phyloP scores from a whole-genome alignment of 1,284 basidiomycete genomes.

The Cronartium ribicola region DNA sequence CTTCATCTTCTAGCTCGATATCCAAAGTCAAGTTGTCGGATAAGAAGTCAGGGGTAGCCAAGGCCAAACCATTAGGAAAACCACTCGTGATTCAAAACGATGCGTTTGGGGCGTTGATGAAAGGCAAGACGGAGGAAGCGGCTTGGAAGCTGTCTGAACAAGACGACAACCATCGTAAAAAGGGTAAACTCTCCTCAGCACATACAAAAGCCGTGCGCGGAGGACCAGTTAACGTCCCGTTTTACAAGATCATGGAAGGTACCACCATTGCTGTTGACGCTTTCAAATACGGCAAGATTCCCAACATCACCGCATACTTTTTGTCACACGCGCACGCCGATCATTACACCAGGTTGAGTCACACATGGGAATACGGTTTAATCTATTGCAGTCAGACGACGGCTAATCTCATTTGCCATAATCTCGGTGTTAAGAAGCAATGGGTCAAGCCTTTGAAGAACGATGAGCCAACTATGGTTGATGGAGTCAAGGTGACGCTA shows the following conservation, averaged over 20 bases:
- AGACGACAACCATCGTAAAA: background rate
- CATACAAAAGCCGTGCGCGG: background rate
- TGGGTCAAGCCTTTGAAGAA: conserved; percentile 21
- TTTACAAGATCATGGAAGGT: conserved; percentile 29
- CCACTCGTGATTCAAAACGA: background rate
- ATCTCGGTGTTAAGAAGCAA: conserved; percentile 12
- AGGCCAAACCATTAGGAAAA: background rate
- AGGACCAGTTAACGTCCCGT: conserved; percentile 13
- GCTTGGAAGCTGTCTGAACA: conserved; percentile 9
- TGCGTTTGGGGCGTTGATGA: background rate
- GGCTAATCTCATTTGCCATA: conserved; percentile 21
- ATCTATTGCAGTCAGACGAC: conserved; percentile 39
- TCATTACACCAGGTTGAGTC: conserved; percentile 33
- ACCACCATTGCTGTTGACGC: conserved; percentile 29
- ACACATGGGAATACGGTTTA: conserved; percentile 12
- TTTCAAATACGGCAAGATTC: conserved; percentile 19
- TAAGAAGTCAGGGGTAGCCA: background rate
- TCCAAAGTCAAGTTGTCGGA: background rate
- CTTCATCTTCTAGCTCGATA: background rate
- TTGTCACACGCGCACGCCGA: conserved; percentile 37
- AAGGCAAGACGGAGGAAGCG: background rate
- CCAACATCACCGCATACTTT: conserved; percentile 18
- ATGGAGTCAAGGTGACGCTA: conserved; percentile 21
- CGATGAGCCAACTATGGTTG: background rate
- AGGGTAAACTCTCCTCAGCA: background rate